A percentile compares a stretch with the other conserved stretches of the same genome.
phyloP scores from a whole-genome alignment of 2,329 filamentous ascomycete species.

The Fusarium guadeloupense region DNA sequence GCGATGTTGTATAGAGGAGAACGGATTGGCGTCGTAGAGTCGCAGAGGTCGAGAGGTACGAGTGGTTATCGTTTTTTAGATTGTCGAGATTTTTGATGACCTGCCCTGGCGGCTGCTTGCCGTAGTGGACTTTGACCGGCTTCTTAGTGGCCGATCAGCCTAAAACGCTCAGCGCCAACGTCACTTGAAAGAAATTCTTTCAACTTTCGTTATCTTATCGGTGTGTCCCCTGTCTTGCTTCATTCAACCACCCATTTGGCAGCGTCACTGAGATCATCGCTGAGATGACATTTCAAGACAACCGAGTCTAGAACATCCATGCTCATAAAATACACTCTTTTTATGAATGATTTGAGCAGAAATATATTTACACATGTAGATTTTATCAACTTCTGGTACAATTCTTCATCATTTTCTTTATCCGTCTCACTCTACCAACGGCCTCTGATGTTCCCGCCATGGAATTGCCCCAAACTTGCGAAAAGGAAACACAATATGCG shows the following conservation, averaged over 20 bases:
- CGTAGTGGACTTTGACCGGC: conserved; percentile 22
- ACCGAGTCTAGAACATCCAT: background rate
- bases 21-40: conserved; percentile 27
- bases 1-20: conserved; percentile 1
- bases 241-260: background rate
- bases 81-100: conserved; percentile 36
- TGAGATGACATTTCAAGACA: background rate
- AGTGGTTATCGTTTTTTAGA: conserved; percentile 28
- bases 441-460: conserved; percentile 63
- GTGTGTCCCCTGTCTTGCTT: conserved; percentile 17
- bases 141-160: conserved; percentile 22
- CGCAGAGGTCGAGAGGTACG: conserved; percentile 24
- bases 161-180: background rate
- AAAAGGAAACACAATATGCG: conserved; percentile 76
- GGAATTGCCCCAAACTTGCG: conserved; percentile 64
- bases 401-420: background rate
- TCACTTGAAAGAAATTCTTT: conserved; percentile 25
- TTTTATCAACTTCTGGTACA: background rate
- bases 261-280: background rate
- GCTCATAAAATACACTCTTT: background rate
- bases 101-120: conserved; percentile 22
- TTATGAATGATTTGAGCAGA: background rate
- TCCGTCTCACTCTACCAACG: conserved; percentile 33
- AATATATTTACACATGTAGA: background rate
- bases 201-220: background rate